Conservation (phyloP, 352 stramenopile species). For the Thalassiosira ordinaria region DNA sequence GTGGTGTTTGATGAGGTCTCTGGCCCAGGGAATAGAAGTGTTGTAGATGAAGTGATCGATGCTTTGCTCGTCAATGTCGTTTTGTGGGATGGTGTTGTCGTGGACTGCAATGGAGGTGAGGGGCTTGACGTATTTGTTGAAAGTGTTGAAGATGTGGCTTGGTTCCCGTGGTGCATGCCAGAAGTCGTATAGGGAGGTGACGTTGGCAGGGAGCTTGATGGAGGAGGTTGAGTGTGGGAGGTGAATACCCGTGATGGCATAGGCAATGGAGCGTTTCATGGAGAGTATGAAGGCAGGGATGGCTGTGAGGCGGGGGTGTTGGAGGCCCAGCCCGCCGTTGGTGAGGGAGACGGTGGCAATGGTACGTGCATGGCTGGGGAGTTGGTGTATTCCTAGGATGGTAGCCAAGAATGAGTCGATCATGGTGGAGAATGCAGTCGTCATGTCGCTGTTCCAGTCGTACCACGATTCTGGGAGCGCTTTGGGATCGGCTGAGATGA, state of each 20-base stretch:
- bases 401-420: neutral
- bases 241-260: conserved; percentile 11
- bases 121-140: neutral
- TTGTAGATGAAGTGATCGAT: too few relatives aligned
- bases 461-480: conserved; percentile 5
- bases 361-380: neutral
- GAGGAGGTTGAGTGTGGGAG: neutral
- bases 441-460: conserved; percentile 3
- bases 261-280: conserved; percentile 13
- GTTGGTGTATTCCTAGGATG: neutral
- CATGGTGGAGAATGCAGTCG: neutral
- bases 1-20: too few relatives aligned
- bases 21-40: too few relatives aligned
- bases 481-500: neutral
- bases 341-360: conserved; percentile 9
- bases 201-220: neutral
- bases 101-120: neutral
- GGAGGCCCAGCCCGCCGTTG: conserved; percentile 24
- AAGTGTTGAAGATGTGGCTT: neutral
- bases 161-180: neutral
- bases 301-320: conserved; percentile 3
- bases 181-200: conserved; percentile 2
- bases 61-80: too few relatives aligned
- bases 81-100: too few relatives aligned
- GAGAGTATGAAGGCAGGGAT: conserved; percentile 26